phyloP scores from a whole-genome alignment of 306 rosid species.

The Vachellia collinsii region DNA sequence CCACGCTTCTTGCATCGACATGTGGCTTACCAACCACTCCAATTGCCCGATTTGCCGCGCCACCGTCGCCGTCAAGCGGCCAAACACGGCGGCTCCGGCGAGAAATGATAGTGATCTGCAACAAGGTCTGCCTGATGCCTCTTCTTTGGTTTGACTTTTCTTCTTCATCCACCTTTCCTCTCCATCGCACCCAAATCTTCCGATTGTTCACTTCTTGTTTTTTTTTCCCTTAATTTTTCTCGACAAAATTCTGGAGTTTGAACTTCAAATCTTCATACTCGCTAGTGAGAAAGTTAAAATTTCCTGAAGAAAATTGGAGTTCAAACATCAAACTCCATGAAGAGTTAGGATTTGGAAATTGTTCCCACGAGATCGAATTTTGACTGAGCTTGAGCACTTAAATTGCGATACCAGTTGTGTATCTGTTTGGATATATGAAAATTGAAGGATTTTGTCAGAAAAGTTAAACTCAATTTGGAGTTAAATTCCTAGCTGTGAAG shows the following conservation, averaged over 20 bases:
- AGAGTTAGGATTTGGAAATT: not conserved
- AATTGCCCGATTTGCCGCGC: conserved; percentile 75
- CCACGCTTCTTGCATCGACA: conserved; percentile 55
- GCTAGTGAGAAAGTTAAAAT: not conserved
- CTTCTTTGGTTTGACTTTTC: conserved; percentile 49
- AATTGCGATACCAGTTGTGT: not conserved
- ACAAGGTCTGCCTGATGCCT: conserved; percentile 63
- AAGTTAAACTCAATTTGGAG: not conserved
- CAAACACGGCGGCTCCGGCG: conserved; percentile 17
- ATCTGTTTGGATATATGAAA: not conserved
- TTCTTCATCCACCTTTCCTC: not conserved
- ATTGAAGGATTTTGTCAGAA: not conserved
- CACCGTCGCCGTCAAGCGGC: conserved; percentile 40
- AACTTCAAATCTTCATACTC: not conserved
- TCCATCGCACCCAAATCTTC: not conserved
- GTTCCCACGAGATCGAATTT: not conserved
- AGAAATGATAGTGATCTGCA: conserved; percentile 47
- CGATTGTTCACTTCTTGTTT: not conserved
- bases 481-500: not conserved
- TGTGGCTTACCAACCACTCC: conserved; percentile 59
- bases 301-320: conserved; percentile 5
- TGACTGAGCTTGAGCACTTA: not conserved
- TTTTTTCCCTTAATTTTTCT: too few relatives aligned
- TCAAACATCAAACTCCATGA: not conserved
- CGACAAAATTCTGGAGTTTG: not conserved